Conservation (phyloP, 169 alveolate genomes). For the Plasmodium gallinaceum region DNA sequence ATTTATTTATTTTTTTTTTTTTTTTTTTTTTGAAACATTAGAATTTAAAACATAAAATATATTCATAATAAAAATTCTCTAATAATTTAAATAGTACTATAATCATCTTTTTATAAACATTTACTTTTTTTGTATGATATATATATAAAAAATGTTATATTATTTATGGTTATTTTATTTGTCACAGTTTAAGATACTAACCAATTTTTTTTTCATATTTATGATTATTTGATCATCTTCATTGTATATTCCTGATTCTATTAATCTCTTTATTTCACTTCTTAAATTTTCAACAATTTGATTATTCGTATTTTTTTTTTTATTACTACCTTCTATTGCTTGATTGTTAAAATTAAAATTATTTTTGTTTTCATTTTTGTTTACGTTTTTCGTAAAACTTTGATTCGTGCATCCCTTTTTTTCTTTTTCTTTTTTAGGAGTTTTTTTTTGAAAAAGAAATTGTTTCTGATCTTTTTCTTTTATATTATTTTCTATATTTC, state of each 20-base stretch:
- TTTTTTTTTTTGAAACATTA: no score
- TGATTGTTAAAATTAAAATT: not conserved
- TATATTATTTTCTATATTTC: not conserved
- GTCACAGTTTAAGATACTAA: no score
- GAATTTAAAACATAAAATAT: no score
- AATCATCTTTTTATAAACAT: no score
- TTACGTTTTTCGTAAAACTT: not conserved
- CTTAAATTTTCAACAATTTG: conserved; percentile 32
- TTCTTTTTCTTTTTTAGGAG: not conserved
- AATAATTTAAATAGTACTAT: no score
- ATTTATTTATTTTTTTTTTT: no score
- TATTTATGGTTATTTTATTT: no score
- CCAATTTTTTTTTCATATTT: conserved; percentile 42
- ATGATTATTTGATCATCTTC: conserved; percentile 54
- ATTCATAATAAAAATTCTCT: no score
- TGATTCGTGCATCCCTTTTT: not conserved
- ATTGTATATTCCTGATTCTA: conserved; percentile 56
- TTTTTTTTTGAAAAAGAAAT: not conserved
- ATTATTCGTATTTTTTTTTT: conserved; percentile 9
- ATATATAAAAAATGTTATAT: no score
- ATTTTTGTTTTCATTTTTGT: not conserved
- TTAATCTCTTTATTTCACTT: conserved; percentile 57
- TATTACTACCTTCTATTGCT: not conserved
- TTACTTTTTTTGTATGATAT: no score
- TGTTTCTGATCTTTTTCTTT: not conserved